Evolutionary conservation across 2,329 filamentous ascomycete species (phyloP).

Genomic region (Claviceps arundinis): DNA sequence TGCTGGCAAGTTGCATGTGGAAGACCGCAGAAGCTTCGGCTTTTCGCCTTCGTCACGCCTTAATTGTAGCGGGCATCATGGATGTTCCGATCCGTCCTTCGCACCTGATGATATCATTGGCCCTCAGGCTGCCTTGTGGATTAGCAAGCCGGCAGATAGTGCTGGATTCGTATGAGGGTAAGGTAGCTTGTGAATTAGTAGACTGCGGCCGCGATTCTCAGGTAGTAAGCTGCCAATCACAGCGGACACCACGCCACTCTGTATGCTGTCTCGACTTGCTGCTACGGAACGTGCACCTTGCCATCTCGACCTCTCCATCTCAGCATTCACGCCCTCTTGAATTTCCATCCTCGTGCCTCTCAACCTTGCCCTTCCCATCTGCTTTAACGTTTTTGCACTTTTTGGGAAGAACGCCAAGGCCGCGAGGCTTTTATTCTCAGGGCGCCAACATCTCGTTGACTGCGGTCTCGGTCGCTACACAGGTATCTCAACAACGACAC

Average conservation of each 20-base stretch:
- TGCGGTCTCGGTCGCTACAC: conserved; percentile 11
- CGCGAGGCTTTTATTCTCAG: not conserved
- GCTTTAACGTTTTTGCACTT: conserved; percentile 4
- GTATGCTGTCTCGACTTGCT: not conserved
- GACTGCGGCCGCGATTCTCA: not conserved
- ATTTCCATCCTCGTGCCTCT: conserved; percentile 4
- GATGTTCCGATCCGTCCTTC: conserved; percentile 22
- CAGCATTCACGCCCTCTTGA: conserved; percentile 7
- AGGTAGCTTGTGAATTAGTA: not conserved
- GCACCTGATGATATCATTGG: conserved; percentile 22
- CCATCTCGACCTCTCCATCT: conserved; percentile 14
- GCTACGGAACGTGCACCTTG: conserved; percentile 3
- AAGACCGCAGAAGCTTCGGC: conserved; percentile 6
- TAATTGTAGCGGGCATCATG: conserved; percentile 14
- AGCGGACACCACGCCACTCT: too few species aligned
- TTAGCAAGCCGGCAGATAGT: not conserved
- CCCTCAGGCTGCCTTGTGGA: conserved; percentile 8
- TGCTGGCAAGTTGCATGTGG: not conserved
- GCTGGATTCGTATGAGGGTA: too few species aligned
- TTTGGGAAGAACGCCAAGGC: not conserved
- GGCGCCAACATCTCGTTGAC: not conserved
- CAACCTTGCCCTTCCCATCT: not conserved
- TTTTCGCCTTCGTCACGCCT: conserved; percentile 1
- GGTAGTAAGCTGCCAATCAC: not conserved
- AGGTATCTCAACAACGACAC: conserved; percentile 11